Conservation (phyloP, 495 filamentous ascomycete species). For the Zalerion maritima region DNA sequence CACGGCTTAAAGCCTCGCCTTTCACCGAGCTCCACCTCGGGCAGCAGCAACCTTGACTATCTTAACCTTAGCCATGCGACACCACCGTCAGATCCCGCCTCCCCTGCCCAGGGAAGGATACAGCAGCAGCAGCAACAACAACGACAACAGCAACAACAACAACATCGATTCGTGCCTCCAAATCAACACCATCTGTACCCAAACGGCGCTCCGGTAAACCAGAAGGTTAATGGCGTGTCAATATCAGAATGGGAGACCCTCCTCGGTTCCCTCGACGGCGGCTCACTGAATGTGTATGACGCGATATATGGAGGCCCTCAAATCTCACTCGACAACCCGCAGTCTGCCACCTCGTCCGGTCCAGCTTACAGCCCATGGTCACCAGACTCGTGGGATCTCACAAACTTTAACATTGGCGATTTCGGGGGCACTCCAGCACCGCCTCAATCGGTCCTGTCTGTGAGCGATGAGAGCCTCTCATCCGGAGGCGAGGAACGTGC, state of each 20-base stretch:
- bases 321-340: slow-evolving; percentile 24
- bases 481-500: slow-evolving; percentile 33
- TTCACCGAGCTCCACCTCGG: slow-evolving; percentile 11
- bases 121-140: slow-evolving; percentile 15
- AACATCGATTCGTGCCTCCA: slow-evolving; percentile 17
- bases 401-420: slow-evolving; percentile 31
- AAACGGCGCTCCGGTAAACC: slow-evolving; percentile 16
- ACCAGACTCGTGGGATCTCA: slow-evolving; percentile 40
- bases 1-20: slow-evolving; percentile 17
- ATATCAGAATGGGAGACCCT: slow-evolving; percentile 68
- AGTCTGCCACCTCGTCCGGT: slow-evolving; percentile 12
- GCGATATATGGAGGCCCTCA: slow-evolving; percentile 65
- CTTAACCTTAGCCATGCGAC: slow-evolving; percentile 19
- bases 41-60: slow-evolving; percentile 24
- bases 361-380: slow-evolving; percentile 34
- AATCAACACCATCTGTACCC: slow-evolving; percentile 16
- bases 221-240: slow-evolving; percentile 28
- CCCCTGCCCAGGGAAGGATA: slow-evolving; percentile 21
- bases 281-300: slow-evolving; percentile 67
- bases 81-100: slow-evolving; percentile 18
- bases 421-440: slow-evolving; percentile 22
- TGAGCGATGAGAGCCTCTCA: slow-evolving; percentile 64
- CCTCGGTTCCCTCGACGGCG: slow-evolving; percentile 61
- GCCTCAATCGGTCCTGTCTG: slow-evolving; percentile 56
- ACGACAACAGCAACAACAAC: slow-evolving; percentile 2